Conservation (phyloP, 1,284 basidiomycete species). For the Apiotrichum sp. region DNA sequence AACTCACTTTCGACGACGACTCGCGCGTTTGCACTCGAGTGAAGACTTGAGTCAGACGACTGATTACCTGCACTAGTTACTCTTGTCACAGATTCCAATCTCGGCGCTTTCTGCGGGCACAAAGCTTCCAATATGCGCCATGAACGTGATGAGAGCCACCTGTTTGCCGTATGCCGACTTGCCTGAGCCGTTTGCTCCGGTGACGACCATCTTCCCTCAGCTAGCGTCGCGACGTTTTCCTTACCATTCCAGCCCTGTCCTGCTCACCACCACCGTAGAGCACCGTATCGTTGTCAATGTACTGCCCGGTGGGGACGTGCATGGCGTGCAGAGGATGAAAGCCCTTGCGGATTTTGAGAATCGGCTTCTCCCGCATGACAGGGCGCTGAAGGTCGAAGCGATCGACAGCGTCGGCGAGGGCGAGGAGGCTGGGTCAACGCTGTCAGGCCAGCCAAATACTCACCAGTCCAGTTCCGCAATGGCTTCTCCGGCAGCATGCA, state of each 20-base stretch:
- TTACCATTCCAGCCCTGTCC: conserved; percentile 55
- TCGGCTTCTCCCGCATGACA: conserved; percentile 64
- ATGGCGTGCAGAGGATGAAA: conserved; percentile 68
- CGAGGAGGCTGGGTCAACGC: conserved; percentile 17
- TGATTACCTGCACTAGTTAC: conserved; percentile 47
- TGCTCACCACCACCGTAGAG: conserved; percentile 56
- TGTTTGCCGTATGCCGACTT: conserved; percentile 88
- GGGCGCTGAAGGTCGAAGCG: conserved; percentile 63
- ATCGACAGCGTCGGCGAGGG: conserved; percentile 23
- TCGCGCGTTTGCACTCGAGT: conserved; percentile 86
- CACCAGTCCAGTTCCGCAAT: conserved; percentile 82
- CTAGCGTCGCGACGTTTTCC: conserved; percentile 4
- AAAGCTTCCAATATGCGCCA: conserved; percentile 74
- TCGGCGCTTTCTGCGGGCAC: conserved; percentile 77
- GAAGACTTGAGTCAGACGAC: conserved; percentile 58
- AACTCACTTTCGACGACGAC: conserved; percentile 73
- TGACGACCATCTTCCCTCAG: conserved; percentile 54
- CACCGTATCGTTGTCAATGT: conserved; percentile 71
- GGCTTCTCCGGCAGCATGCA: conserved; percentile 58
- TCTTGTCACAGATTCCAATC: conserved; percentile 83
- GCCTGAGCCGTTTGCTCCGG: conserved; percentile 47
- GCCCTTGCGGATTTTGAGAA: conserved; percentile 67
- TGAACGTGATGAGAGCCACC: conserved; percentile 81
- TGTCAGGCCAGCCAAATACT: background rate
- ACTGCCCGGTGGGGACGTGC: conserved; percentile 59